Percentiles rank a stretch among this genome's conserved stretches.
phyloP scores from a whole-genome alignment of 2,329 filamentous ascomycete species.

The Colletotrichum neosansevieriae region DNA sequence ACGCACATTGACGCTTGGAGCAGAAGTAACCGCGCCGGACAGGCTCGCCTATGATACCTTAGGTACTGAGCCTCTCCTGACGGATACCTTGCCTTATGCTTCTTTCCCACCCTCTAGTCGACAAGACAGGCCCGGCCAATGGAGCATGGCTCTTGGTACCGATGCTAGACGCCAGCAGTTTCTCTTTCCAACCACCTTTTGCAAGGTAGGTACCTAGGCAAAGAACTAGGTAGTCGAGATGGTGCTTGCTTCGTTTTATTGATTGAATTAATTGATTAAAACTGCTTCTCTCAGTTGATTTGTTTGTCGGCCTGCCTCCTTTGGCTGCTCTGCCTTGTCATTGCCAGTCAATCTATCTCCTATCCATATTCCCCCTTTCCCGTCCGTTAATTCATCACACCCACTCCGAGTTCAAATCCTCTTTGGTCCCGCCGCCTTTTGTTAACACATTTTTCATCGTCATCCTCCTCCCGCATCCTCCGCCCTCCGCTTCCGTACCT shows the following conservation, averaged over 20 bases:
- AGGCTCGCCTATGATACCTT: neutral
- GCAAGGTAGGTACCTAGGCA: neutral
- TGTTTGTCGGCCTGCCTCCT: neutral
- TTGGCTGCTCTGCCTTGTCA: neutral
- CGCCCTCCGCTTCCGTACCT: neutral
- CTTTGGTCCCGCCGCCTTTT: slow-evolving; percentile 11
- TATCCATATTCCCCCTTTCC: neutral
- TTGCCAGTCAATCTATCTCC: neutral
- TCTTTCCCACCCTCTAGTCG: slow-evolving; percentile 21
- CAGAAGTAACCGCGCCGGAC: slow-evolving; percentile 1
- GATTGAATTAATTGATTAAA: slow-evolving; percentile 21
- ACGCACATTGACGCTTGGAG: neutral
- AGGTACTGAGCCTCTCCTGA: neutral
- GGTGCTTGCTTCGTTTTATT: slow-evolving; percentile 35
- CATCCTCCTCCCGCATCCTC: neutral
- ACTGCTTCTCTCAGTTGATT: slow-evolving; percentile 22
- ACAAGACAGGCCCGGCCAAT: neutral
- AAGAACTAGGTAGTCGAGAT: slow-evolving; percentile 1
- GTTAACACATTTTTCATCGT: neutral
- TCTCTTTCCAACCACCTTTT: slow-evolving; percentile 10
- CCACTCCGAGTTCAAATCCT: slow-evolving; percentile 10
- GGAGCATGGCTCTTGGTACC: slow-evolving; percentile 10
- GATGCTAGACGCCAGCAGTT: neutral
- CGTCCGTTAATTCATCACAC: slow-evolving; percentile 13
- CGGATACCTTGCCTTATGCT: slow-evolving; percentile 32